Evolutionary conservation across 2,329 filamentous ascomycete species (phyloP).

Genomic region (Teratosphaeriaceae sp.): DNA sequence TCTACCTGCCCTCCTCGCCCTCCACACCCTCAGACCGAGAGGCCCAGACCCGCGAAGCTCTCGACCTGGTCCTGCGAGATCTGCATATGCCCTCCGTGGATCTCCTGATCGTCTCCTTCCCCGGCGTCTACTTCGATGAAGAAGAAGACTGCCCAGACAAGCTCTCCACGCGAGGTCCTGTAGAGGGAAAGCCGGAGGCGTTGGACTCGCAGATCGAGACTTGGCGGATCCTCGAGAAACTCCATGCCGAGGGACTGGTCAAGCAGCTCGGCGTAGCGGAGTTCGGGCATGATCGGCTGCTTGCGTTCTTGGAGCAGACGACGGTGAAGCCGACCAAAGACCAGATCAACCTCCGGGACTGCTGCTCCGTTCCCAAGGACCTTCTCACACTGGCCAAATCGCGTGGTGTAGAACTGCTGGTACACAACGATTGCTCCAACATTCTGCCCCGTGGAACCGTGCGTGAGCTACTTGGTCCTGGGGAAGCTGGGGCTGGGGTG

Average conservation of each 20-base stretch:
- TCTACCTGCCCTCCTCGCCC: conserved; percentile 65
- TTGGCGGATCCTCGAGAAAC: conserved; percentile 60
- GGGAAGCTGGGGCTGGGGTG: conserved; percentile 65
- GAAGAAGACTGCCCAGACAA: conserved; percentile 70
- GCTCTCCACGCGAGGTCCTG: conserved; percentile 30
- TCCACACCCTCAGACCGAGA: conserved; percentile 41
- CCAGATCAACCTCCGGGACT: conserved; percentile 94
- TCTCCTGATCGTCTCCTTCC: conserved; percentile 87
- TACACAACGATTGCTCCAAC: conserved; percentile 90
- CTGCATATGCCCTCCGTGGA: conserved; percentile 71
- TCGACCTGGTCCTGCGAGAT: conserved; percentile 73
- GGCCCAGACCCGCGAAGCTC: conserved; percentile 67
- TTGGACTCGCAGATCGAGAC: conserved; percentile 61
- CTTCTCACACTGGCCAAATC: conserved; percentile 78
- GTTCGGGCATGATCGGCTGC: conserved; percentile 78
- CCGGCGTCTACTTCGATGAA: conserved; percentile 87
- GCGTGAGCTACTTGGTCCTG: conserved; percentile 71
- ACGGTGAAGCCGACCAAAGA: conserved; percentile 72
- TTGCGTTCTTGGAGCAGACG: conserved; percentile 67
- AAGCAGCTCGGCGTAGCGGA: conserved; percentile 78
- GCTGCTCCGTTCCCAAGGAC: conserved; percentile 89
- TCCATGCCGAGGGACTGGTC: conserved; percentile 66
- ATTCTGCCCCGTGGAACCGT: conserved; percentile 81
- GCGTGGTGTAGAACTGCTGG: conserved; percentile 77
- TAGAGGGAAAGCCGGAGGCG: conserved; percentile 47